Conservation (phyloP, 768 basidiomycete species). For the Tylopilus vinaceipallidus region DNA sequence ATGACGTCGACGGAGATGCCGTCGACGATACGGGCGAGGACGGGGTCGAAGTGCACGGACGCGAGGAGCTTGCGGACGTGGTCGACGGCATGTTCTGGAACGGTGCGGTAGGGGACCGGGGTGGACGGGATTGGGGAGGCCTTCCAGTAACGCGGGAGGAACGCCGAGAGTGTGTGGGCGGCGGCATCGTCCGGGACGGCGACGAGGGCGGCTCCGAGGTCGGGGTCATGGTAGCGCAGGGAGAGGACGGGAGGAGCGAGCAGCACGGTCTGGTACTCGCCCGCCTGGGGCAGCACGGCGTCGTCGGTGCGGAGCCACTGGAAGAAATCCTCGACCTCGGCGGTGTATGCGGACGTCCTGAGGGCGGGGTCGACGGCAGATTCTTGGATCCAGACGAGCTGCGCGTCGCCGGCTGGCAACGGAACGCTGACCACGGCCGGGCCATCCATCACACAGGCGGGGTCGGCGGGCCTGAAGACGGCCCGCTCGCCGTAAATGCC, state of each 20-base stretch:
- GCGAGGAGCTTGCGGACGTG: constrained; percentile 57
- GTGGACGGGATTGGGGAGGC: constrained; percentile 55
- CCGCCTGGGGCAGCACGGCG: constrained; percentile 6
- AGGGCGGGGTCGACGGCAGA: constrained; percentile 48
- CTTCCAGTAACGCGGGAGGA: constrained; percentile 75
- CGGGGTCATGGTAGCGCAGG: constrained; percentile 41
- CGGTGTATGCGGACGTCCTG: constrained; percentile 30
- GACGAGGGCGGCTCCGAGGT: constrained; percentile 45
- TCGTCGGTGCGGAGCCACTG: constrained; percentile 25
- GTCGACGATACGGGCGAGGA: constrained; percentile 63
- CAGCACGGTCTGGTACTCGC: constrained; percentile 21
- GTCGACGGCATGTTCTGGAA: constrained; percentile 52
- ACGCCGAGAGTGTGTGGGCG: constrained; percentile 50
- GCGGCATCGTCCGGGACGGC: constrained; percentile 40
- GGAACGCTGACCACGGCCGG: constrained; percentile 8
- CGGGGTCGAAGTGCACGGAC: constrained; percentile 64
- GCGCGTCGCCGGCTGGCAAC: constrained; percentile 30
- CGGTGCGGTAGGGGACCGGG: constrained; percentile 51
- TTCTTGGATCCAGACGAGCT: constrained; percentile 64
- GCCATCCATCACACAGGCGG: constrained; percentile 36
- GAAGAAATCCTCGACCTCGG: constrained; percentile 39
- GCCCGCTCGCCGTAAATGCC: constrained; percentile 56
- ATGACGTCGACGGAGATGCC: constrained; percentile 68
- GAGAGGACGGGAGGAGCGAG: constrained; percentile 22
- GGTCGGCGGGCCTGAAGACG: constrained; percentile 43